Conservation (phyloP, 2,329 filamentous ascomycete genomes). For the Furcasterigmium sp. region DNA sequence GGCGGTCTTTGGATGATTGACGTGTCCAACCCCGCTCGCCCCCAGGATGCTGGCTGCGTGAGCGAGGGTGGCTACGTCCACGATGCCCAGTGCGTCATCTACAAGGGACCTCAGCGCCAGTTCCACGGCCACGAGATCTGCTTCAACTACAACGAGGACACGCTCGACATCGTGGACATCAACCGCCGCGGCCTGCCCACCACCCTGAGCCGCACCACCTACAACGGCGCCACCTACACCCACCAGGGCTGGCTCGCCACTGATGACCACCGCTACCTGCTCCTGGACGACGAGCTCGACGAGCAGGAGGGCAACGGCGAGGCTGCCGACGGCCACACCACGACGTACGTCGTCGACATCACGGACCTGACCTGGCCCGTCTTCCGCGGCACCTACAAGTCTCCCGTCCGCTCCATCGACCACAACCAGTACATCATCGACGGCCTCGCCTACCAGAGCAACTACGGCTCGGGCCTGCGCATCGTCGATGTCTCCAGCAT, state of each 20-base stretch:
- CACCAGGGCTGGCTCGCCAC: constrained; percentile 39
- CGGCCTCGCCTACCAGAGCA: constrained; percentile 36
- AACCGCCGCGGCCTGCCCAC: constrained; percentile 31
- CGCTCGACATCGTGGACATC: constrained; percentile 29
- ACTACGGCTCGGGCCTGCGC: constrained; percentile 42
- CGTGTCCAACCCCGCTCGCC: constrained; percentile 43
- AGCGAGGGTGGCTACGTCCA: constrained; percentile 45
- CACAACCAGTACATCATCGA: constrained; percentile 40
- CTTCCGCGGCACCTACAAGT: constrained; percentile 33
- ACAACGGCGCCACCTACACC: constrained; percentile 42
- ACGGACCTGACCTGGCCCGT: constrained; percentile 29
- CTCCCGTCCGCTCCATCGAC: constrained; percentile 30
- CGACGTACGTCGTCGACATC: constrained; percentile 46
- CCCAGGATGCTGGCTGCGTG: constrained; percentile 44
- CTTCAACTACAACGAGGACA: constrained; percentile 34
- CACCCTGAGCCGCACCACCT: constrained; percentile 39
- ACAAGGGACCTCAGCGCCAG: constrained; percentile 39
- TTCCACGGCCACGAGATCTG: constrained; percentile 31
- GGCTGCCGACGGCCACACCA: constrained; percentile 24
- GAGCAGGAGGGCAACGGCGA: not conserved
- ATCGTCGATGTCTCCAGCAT: constrained; percentile 26
- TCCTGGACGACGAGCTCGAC: constrained; percentile 31
- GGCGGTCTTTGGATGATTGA: constrained; percentile 51
- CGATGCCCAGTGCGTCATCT: constrained; percentile 47
- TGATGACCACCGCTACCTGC: constrained; percentile 32